Evolutionary conservation across 2,329 filamentous ascomycete genomes (phyloP).

Genomic region (Simplicillium sp.): DNA sequence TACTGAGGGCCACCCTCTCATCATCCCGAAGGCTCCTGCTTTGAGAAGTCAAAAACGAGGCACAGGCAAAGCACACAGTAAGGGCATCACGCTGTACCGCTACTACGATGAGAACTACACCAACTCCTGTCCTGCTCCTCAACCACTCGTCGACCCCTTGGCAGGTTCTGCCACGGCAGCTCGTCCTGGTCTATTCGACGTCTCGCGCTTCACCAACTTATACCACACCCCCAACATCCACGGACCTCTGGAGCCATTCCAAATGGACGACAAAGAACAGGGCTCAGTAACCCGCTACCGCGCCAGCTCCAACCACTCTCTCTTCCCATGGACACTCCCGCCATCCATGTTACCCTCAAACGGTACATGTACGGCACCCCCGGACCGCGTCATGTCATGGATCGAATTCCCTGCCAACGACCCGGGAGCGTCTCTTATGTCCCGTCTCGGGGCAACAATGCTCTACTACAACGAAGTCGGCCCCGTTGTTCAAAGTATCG

Average conservation of each 20-base stretch:
- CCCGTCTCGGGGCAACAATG: not conserved
- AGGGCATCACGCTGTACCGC: constrained; percentile 15
- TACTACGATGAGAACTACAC: constrained; percentile 37
- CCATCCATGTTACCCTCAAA: constrained; percentile 62
- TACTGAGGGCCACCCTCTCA: constrained; percentile 87
- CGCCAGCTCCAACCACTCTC: constrained; percentile 67
- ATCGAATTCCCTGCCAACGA: constrained; percentile 51
- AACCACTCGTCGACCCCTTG: constrained; percentile 45
- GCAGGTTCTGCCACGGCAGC: constrained; percentile 73
- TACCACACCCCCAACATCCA: constrained; percentile 65
- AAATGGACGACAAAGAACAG: constrained; percentile 34
- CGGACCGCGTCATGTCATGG: constrained; percentile 58
- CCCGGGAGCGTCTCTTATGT: constrained; percentile 18
- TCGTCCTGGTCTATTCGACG: constrained; percentile 76
- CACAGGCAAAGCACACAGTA: constrained; percentile 7
- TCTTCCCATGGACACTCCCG: constrained; percentile 91
- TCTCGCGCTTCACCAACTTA: constrained; percentile 73
- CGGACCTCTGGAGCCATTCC: constrained; percentile 25
- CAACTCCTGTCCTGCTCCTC: constrained; percentile 58
- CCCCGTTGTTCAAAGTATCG: constrained; percentile 40
- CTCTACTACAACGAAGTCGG: constrained; percentile 23
- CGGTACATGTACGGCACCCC: constrained; percentile 67
- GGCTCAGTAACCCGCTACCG: constrained; percentile 26
- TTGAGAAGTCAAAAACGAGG: too few relatives aligned
- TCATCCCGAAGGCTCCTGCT: constrained; percentile 50